These are phyloP conservation scores for Ustilago lituana DNA, from an alignment of 1,284 basidiomycete genomes.

Conservation along the genomic window DNA sequence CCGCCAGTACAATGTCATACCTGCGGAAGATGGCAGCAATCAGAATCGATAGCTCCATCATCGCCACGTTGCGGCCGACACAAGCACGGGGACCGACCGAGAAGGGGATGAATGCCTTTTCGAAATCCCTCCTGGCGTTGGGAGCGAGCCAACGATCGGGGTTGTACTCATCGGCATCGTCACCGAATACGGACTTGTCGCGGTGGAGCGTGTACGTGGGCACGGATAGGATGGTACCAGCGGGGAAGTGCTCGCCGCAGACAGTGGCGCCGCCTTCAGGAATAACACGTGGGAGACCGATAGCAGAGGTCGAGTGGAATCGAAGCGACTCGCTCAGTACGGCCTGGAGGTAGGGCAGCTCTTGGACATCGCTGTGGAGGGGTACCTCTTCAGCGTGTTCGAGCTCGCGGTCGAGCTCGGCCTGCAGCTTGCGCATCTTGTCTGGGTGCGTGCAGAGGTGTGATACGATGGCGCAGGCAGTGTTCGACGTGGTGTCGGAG, in stretches of 20 bases:
- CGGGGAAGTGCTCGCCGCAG: conserved; percentile 72
- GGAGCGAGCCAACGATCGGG: conserved; percentile 80
- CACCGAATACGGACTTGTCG: conserved; percentile 77
- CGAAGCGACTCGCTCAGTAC: conserved; percentile 85
- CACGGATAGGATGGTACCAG: conserved; percentile 70
- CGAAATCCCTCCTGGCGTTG: conserved; percentile 46
- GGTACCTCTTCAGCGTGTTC: conserved; percentile 56
- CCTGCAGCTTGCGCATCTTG: conserved; percentile 77
- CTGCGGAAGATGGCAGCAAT: conserved; percentile 54
- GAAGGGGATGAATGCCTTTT: conserved; percentile 61
- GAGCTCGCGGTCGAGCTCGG: conserved; percentile 77
- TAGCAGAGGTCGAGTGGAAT: conserved; percentile 77
- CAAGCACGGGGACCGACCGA: conserved; percentile 59
- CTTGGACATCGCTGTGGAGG: conserved; percentile 48
- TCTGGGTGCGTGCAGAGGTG: conserved; percentile 77
- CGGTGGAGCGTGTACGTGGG: conserved; percentile 78
- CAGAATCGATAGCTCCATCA: conserved; percentile 54
- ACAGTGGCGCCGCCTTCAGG: conserved; percentile 52
- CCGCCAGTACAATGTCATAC: conserved; percentile 57
- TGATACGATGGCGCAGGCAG: conserved; percentile 74
- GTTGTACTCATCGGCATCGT: conserved; percentile 78
- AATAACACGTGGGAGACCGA: conserved; percentile 73
- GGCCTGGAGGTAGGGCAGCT: conserved; percentile 73
- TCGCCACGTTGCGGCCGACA: conserved; percentile 59
- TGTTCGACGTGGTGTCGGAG: conserved; percentile 62